Conservation (phyloP, 495 filamentous ascomycete genomes). For the Margaritispora aquatica region DNA sequence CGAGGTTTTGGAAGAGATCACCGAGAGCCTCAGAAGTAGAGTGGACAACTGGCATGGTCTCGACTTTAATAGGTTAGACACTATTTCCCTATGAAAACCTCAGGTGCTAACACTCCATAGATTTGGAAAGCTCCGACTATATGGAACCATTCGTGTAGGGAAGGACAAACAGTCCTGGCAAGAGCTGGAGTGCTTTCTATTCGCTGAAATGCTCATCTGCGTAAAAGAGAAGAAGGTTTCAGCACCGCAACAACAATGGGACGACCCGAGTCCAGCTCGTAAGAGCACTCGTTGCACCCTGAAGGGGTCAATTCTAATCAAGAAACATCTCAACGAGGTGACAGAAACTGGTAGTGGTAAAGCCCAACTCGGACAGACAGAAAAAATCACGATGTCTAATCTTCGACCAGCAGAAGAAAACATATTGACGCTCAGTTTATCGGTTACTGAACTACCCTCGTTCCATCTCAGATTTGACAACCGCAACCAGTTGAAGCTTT, state of each 20-base stretch:
- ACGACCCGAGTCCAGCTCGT: constrained; percentile 46
- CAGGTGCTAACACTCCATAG: constrained; percentile 37
- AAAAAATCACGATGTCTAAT: constrained; percentile 28
- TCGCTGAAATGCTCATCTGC: constrained; percentile 98
- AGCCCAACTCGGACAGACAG: constrained; percentile 17
- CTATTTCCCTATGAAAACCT: constrained; percentile 12
- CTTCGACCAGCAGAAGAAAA: constrained; percentile 58
- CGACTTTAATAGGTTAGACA: constrained; percentile 74
- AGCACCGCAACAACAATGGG: constrained; percentile 47
- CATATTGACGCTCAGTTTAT: constrained; percentile 83
- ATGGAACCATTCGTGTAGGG: constrained; percentile 87
- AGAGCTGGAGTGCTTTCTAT: constrained; percentile 95
- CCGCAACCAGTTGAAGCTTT: constrained; percentile 78
- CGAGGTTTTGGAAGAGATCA: constrained; percentile 76
- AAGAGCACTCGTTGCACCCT: constrained; percentile 76
- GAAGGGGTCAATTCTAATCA: constrained; percentile 97
- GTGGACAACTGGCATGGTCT: constrained; percentile 99
- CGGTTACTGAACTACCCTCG: constrained; percentile 89
- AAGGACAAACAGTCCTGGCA: constrained; percentile 98
- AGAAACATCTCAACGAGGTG: constrained; percentile 93
- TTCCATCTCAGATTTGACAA: constrained; percentile 93
- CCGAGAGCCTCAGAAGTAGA: constrained; percentile 73
- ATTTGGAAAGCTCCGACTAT: constrained; percentile 89
- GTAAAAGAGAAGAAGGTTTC: constrained; percentile 89
- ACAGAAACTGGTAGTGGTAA: constrained; percentile 48